Base-by-base conservation (phyloP, 768 basidiomycete genomes). In the Clathrus columnatus region DNA sequence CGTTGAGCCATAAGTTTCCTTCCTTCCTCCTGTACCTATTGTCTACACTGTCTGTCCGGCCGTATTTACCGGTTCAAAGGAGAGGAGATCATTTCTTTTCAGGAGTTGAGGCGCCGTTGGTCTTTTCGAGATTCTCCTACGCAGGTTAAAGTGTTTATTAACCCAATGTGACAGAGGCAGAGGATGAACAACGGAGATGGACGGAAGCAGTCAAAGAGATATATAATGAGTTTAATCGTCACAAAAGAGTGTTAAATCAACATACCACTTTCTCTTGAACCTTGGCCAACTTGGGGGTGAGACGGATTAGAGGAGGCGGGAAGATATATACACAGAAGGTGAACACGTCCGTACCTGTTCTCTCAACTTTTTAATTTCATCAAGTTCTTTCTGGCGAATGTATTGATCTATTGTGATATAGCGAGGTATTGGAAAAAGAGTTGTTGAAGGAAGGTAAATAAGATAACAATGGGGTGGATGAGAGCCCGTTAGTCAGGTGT, bases 311-410 rank as follows among this genome's bases (percentile, higher is more conserved):
- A 2, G 4, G 7, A 4, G 36, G n/a, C 36, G 36, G n/a, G n/a
- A n/a, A n/a, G n/a, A n/a, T n/a, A n/a, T n/a, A n/a, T n/a, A n/a
- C 7, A 11, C 7, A 8, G n/a, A 36, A 36, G 36, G 36, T 14
- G 14, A 36, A 4, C 36, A n/a, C 7, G 10, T 3, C 4, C 77
- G 21, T 55, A 85, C 86, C 73, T 78, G 61, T 16, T 67, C 70
- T 70, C 65, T 78, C 66, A 88, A 65, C 68, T 85, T 86, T 62
- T 72, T 69, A 42, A 88, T 63, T 53, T 80, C 73, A 61, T 75
- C 77, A 11, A 67, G 62, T 56, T 87, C 86, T 54, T 82, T 82
- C 57, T 71, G 66, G 54, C 76, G 81, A 47, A 76, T 73, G 60
- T 82, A 87, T 69, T 85, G 76, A 56, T 85, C 86, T 88, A 60